Conservation (phyloP, 2,329 filamentous ascomycete genomes). For the Hortaea sp. region DNA sequence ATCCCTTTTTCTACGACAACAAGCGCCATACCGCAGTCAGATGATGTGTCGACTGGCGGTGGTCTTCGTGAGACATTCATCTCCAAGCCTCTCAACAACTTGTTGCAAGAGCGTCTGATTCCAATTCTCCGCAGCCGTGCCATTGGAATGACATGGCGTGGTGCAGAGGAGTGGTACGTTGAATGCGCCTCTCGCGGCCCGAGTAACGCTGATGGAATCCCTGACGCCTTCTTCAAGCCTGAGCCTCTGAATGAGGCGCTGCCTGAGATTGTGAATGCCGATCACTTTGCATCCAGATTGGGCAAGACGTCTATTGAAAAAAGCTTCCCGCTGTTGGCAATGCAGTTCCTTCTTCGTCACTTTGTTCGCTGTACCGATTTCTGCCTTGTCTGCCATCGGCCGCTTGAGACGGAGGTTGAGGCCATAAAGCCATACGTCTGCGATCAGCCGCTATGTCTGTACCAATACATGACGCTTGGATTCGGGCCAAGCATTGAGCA, state of each 20-base stretch:
- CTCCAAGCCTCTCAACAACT: conserved; percentile 57
- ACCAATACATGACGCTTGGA: conserved; percentile 79
- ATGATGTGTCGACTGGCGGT: conserved; percentile 17
- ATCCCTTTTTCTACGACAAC: not conserved
- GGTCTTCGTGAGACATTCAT: conserved; percentile 54
- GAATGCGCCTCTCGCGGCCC: conserved; percentile 6
- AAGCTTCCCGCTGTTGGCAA: conserved; percentile 49
- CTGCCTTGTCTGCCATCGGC: conserved; percentile 74
- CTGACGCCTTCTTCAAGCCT: conserved; percentile 29
- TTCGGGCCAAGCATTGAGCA: conserved; percentile 79
- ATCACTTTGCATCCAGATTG: conserved; percentile 29
- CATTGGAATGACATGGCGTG: conserved; percentile 53
- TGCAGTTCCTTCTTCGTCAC: conserved; percentile 69
- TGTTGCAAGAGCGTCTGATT: conserved; percentile 57
- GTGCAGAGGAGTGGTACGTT: conserved; percentile 50
- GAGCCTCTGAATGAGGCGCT: conserved; percentile 25
- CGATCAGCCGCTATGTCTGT: conserved; percentile 63
- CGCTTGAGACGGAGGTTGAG: conserved; percentile 53
- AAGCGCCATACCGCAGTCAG: conserved; percentile 8
- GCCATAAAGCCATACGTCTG: conserved; percentile 70
- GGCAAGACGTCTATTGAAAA: conserved; percentile 13
- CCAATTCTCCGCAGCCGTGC: conserved; percentile 51
- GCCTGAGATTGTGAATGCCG: conserved; percentile 38
- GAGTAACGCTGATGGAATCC: conserved; percentile 25
- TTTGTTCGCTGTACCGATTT: conserved; percentile 76